A percentile compares a stretch with the other conserved stretches of the same genome.
Conservation (phyloP, 257 asterid genomes). For the Thymus quinquecostatus region DNA sequence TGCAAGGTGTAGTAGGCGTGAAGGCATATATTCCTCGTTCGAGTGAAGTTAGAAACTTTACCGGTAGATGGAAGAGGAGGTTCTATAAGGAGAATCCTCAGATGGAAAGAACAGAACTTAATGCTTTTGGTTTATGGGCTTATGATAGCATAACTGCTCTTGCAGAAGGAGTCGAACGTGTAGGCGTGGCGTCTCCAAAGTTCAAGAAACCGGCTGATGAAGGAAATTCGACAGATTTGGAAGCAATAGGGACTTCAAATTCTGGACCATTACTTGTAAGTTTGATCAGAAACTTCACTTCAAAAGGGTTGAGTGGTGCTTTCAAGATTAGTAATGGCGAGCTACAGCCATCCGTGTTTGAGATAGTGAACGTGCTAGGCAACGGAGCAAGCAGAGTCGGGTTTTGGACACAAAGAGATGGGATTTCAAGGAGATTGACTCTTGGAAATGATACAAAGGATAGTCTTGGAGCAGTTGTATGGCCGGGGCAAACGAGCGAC, state of each 20-base stretch:
- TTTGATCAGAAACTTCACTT: constrained; percentile 28
- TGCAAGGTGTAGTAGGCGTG: constrained; percentile 64
- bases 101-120: constrained; percentile 35
- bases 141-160: constrained; percentile 47
- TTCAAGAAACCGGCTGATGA: constrained; percentile 14
- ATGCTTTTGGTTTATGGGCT: constrained; percentile 57
- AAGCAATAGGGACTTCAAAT: constrained; percentile 39
- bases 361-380: constrained; percentile 42
- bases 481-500: constrained; percentile 49
- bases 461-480: constrained; percentile 8
- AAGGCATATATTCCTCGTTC: constrained; percentile 45
- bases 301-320: constrained; percentile 51
- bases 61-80: constrained; percentile 44
- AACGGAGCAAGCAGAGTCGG: neutral
- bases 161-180: constrained; percentile 43
- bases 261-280: constrained; percentile 36
- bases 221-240: constrained; percentile 36
- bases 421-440: neutral
- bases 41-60: constrained; percentile 28
- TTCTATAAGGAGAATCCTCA: constrained; percentile 46
- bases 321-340: constrained; percentile 41
- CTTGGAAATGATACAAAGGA: neutral
- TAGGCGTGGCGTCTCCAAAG: constrained; percentile 22
- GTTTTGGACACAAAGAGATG: neutral
- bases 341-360: constrained; percentile 37